Base-by-base conservation (phyloP, 768 basidiomycete genomes). In the Pholiota conissans region DNA sequence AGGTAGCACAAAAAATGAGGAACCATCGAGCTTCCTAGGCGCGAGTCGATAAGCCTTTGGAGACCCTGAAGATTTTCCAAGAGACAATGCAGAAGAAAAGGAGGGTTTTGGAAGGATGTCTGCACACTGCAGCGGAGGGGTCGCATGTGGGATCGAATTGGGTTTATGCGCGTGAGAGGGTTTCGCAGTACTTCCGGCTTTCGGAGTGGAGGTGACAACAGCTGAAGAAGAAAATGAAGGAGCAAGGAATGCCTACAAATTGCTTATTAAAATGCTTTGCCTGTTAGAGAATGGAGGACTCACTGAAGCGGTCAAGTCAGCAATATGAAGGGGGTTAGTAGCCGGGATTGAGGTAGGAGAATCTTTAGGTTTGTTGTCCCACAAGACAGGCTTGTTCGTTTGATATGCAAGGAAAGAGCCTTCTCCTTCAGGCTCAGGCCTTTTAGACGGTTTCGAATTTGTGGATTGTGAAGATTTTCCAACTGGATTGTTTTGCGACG, bases 121-220 rank as follows among this genome's bases (percentile, higher is more conserved):
- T 24, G 13, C 3, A 26, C 10, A 54, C 29, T 35, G 59, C 62
- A 7, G 58, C 64, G 56, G 66, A 66, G 67, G 37, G 30, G 29
- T 40, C 37, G 69, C 62, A 9, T 64, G 61, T 9, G 64, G 63
- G 30, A 83, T 81, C 2, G 77, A 72, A 30, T 74, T 69, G 2
- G 81, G 80, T 65, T 83, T 83, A n/a, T 65, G 66, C 24, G 55
- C 42, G 16, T 47, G 58, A 5, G 61, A 60, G 27, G 64, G 59
- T 61, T 63, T 63, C 53, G 60, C 56, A 46, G 39, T 45, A 18
- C 9, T 18, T 14, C 32, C 32, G 18, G 50, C 60, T 58, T 67
- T 69, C 13, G 68, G 68, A 11, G 68, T 67, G 2, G 68, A 69
- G 26, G 67, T 67, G 11, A 60, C 9, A 6, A 69, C 29, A 14